phyloP scores from a whole-genome alignment of 1,284 basidiomycete species.

The Neotropicomus parvogracilis region DNA sequence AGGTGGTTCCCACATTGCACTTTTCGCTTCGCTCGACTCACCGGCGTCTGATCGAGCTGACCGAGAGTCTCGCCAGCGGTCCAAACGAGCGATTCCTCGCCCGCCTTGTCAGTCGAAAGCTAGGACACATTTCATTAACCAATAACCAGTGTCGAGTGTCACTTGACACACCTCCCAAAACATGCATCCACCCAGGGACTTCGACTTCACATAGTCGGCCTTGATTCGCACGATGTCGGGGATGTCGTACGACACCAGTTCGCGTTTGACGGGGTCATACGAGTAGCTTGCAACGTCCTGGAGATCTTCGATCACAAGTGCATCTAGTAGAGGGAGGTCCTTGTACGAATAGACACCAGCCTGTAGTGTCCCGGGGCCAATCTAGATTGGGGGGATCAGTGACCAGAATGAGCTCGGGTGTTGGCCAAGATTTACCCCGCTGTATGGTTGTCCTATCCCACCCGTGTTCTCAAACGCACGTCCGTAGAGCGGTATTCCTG shows the following conservation, averaged over 20 bases:
- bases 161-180: slow-evolving; percentile 67
- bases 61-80: slow-evolving; percentile 48
- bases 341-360: slow-evolving; percentile 64
- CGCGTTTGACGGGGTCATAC: slow-evolving; percentile 62
- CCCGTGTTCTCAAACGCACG: slow-evolving; percentile 77
- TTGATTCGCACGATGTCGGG: slow-evolving; percentile 72
- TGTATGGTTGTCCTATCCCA: slow-evolving; percentile 74
- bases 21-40: slow-evolving; percentile 7
- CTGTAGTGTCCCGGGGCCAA: slow-evolving; percentile 60
- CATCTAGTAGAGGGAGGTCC: slow-evolving; percentile 63
- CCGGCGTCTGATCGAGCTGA: slow-evolving; percentile 53
- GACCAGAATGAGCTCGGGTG: background rate
- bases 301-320: slow-evolving; percentile 66
- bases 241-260: slow-evolving; percentile 80
- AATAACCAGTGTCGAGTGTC: background rate
- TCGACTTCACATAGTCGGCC: slow-evolving; percentile 66
- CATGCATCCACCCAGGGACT: slow-evolving; percentile 73
- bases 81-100: slow-evolving; percentile 52
- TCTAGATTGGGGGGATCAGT: slow-evolving; percentile 36
- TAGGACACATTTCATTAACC: slow-evolving; percentile 17
- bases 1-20: background rate
- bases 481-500: slow-evolving; percentile 82
- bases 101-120: slow-evolving; percentile 63
- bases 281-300: slow-evolving; percentile 76
- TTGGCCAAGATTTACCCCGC: slow-evolving; percentile 47